These are phyloP conservation scores for Globisporangium paddicum DNA, from an alignment of 352 stramenopile genomes.

Conservation along the genomic window DNA sequence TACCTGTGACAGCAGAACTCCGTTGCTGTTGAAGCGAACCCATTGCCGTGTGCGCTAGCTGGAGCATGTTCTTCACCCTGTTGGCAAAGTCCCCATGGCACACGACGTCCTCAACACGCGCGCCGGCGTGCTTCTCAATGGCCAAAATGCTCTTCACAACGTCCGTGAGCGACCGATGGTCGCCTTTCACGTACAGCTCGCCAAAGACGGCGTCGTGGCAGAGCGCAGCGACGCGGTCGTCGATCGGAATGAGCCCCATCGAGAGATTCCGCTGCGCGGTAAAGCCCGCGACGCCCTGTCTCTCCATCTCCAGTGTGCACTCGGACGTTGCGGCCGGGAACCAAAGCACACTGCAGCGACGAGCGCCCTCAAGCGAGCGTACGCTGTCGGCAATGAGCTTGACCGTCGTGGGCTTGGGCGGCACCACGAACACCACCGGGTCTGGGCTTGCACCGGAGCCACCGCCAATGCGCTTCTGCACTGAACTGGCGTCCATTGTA, in stretches of 20 bases:
- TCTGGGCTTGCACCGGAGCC: slow-evolving; percentile 7
- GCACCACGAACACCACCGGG: slow-evolving; percentile 49
- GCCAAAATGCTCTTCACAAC: slow-evolving; percentile 63
- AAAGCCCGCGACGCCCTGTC: slow-evolving; percentile 53
- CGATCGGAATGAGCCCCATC: slow-evolving; percentile 56
- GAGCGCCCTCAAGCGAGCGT: slow-evolving; percentile 22
- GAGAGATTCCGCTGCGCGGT: slow-evolving; percentile 47
- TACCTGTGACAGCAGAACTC: background rate
- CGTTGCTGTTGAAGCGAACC: slow-evolving; percentile 3
- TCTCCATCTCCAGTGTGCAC: slow-evolving; percentile 68
- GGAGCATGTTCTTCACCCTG: slow-evolving; percentile 57
- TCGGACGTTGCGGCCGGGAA: slow-evolving; percentile 51
- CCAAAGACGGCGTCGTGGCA: slow-evolving; percentile 66
- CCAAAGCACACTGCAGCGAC: slow-evolving; percentile 52
- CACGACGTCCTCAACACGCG: slow-evolving; percentile 30
- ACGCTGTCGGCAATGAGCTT: slow-evolving; percentile 47
- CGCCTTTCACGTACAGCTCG: slow-evolving; percentile 63
- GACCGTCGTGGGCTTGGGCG: slow-evolving; percentile 38
- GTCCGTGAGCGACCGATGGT: slow-evolving; percentile 50
- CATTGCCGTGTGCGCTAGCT: slow-evolving; percentile 32
- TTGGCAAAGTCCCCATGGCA: slow-evolving; percentile 51
- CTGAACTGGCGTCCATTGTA: slow-evolving; percentile 16
- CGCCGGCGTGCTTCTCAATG: slow-evolving; percentile 40
- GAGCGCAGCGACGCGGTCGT: slow-evolving; percentile 46
- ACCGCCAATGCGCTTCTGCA: slow-evolving; percentile 28